phyloP scores from a whole-genome alignment of 345 rosid genomes.

The Boechera retrofracta region DNA sequence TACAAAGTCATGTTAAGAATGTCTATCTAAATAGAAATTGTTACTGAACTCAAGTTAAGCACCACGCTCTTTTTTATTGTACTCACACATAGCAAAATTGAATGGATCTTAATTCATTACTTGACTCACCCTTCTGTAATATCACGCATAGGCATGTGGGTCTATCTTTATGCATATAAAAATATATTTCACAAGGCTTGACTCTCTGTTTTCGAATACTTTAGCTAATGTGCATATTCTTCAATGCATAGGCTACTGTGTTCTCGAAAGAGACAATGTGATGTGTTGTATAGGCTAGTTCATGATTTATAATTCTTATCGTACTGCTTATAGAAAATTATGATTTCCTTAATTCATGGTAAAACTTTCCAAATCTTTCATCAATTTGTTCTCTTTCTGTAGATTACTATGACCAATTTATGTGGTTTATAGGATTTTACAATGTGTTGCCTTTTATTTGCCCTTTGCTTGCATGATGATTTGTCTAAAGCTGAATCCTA shows the following conservation, averaged over 20 bases:
- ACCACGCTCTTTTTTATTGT: slow-evolving; percentile 12
- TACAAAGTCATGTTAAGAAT: background rate
- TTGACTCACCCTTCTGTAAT: background rate
- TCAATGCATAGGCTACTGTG: background rate
- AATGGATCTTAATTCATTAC: background rate
- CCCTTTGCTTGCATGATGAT: too few species aligned
- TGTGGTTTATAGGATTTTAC: too few species aligned
- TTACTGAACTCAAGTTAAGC: background rate
- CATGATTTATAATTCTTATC: too few species aligned
- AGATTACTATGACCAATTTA: too few species aligned
- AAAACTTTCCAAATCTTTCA: too few species aligned
- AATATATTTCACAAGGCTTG: background rate
- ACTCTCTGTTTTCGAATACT: slow-evolving; percentile 7
- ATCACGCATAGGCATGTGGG: background rate
- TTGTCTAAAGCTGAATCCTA: too few species aligned
- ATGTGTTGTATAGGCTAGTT: background rate
- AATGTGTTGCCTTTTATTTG: too few species aligned
- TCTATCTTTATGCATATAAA: background rate
- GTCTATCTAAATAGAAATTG: background rate
- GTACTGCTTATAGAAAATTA: too few species aligned
- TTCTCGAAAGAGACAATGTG: background rate
- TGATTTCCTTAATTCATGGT: too few species aligned
- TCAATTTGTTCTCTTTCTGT: too few species aligned
- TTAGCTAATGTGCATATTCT: slow-evolving; percentile 14
- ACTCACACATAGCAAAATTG: background rate